These are phyloP conservation scores for Neofusicoccum parvum DNA, from an alignment of 2,329 filamentous ascomycete genomes.

Conservation along the genomic window DNA sequence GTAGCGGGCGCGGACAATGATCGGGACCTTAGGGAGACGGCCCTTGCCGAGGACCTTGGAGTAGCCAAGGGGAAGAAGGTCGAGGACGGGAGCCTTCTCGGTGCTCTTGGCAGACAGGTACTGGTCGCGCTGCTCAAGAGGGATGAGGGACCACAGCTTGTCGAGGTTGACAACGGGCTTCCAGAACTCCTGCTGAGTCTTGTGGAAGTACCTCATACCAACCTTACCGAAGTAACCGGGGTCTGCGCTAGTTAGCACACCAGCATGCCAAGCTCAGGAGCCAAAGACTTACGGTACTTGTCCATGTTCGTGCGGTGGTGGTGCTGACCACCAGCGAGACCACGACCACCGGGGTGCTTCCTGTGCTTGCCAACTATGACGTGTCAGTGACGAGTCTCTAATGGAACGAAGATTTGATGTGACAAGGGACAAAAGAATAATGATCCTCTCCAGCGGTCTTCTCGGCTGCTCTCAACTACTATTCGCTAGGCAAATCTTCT, in stretches of 20 bases:
- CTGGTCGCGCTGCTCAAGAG: slow-evolving; percentile 86
- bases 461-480: not conserved
- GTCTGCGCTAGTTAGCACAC: slow-evolving; percentile 40
- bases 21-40: slow-evolving; percentile 85
- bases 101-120: slow-evolving; percentile 80
- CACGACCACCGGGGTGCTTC: slow-evolving; percentile 74
- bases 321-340: slow-evolving; percentile 96
- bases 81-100: slow-evolving; percentile 95
- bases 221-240: slow-evolving; percentile 81
- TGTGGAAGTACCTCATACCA: slow-evolving; percentile 74
- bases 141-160: slow-evolving; percentile 98
- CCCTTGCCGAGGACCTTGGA: slow-evolving; percentile 99
- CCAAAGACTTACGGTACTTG: slow-evolving; percentile 64
- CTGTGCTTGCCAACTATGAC: slow-evolving; percentile 83
- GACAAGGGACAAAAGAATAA: not conserved
- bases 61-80: slow-evolving; percentile 96
- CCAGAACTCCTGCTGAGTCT: slow-evolving; percentile 92
- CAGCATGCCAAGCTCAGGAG: too few relatives aligned
- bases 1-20: slow-evolving; percentile 94
- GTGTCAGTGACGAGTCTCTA: slow-evolving; percentile 70
- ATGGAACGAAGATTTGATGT: too few relatives aligned
- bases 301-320: slow-evolving; percentile 93
- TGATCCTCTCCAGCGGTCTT: not conserved
- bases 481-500: not conserved
- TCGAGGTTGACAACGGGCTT: slow-evolving; percentile 98